phyloP scores from a whole-genome alignment of 2,329 filamentous ascomycete genomes.

The Thielaviopsis cerberus region DNA sequence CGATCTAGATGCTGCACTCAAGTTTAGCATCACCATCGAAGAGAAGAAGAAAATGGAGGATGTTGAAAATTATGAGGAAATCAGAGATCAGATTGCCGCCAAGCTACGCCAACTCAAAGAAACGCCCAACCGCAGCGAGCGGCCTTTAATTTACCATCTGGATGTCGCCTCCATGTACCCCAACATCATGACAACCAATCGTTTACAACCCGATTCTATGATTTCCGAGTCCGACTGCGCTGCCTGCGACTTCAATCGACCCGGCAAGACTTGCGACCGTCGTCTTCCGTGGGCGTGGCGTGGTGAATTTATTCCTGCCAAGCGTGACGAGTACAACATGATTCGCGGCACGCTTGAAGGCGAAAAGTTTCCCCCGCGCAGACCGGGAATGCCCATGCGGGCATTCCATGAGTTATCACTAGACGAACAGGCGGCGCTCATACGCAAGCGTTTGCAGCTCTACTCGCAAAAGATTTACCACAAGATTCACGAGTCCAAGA shows the following conservation, averaged over 20 bases:
- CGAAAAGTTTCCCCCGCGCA: constrained; percentile 72
- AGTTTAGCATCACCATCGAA: constrained; percentile 71
- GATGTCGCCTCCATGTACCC: constrained; percentile 99
- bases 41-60: constrained; percentile 69
- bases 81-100: constrained; percentile 64
- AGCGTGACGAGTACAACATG: constrained; percentile 98
- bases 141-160: constrained; percentile 88
- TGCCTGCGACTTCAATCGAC: constrained; percentile 93
- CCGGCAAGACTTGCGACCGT: constrained; percentile 90
- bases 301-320: constrained; percentile 90
- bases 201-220: constrained; percentile 96
- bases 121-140: constrained; percentile 67
- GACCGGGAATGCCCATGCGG: constrained; percentile 47
- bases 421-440: constrained; percentile 64
- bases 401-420: constrained; percentile 62
- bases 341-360: constrained; percentile 81
- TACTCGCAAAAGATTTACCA: constrained; percentile 99
- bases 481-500: constrained; percentile 91
- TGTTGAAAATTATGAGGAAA: constrained; percentile 62
- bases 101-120: constrained; percentile 54
- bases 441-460: constrained; percentile 73
- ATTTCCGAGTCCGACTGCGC: constrained; percentile 90
- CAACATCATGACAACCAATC: constrained; percentile 99
- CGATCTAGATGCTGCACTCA: constrained; percentile 75
- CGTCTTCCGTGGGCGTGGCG: constrained; percentile 94